Evolutionary conservation across 1,284 basidiomycete species (phyloP), one percentile per base, ranked within the genome.

Genomic region (Puccinia polysora): DNA sequence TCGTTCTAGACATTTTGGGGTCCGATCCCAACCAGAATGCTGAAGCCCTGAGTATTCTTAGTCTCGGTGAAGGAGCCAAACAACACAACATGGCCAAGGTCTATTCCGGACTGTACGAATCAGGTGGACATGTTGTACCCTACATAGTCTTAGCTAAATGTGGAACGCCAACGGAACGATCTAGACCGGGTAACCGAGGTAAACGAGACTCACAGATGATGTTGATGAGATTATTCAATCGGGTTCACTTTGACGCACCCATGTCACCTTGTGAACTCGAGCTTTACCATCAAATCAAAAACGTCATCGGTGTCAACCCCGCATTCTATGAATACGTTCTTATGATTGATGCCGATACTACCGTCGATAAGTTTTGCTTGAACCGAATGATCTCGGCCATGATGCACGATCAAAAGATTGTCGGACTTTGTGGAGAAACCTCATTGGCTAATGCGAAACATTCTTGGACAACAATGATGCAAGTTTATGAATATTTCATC

Each of bases 41-140:
- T 0, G 95, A 97, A 80, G 91, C 94, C 4, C 84, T 98, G 74
- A 89, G 90, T 77, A 97, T 97, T 85, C 83, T 91, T 58, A 92
- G 89, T 15, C 85, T 99, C 58, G 95, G 94, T 18, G 91, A 97
- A 79, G 95, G 95, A 52, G 87, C 89, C 58, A 92, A 91, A 81
- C 94, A 97, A 81, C 89, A 97, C 80, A 98, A 97, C 79, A 96
- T 96, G 88, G 95, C 89, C 81, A 98, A 98, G 82, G 87, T 98
- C 4, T 98, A 96, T 81, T 95, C 92, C 45, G 95, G 96, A 18
- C 80, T 97, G 75, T 98, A 97, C 79, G 93, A 97, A 80, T 89
- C 87, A 75, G 84, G 88, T 49, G 95, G 96, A 30, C 95, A 98
- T 79, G 91, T 97, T 74, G 93, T 97, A 0, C 95, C 93, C 7